These are phyloP conservation scores for Aureoboletus auriporus DNA, from an alignment of 768 basidiomycete genomes.

Conservation along the genomic window DNA sequence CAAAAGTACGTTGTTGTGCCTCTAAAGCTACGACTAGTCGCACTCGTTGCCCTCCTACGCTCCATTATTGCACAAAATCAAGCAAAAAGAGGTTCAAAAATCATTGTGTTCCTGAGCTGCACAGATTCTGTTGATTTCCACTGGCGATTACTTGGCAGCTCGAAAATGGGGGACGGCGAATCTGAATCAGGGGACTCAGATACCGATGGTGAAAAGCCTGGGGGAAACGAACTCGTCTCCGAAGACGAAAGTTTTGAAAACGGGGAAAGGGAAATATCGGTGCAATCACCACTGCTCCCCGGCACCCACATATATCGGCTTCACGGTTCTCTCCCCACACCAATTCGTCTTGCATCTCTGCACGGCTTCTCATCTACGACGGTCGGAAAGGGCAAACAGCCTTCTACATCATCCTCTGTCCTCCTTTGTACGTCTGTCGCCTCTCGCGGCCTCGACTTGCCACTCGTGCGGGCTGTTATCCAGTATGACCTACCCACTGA, in stretches of 20 bases:
- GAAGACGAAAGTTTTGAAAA: slow-evolving; percentile 24
- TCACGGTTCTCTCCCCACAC: slow-evolving; percentile 87
- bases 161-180: slow-evolving; percentile 54
- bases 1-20: slow-evolving; percentile 91
- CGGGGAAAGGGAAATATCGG: slow-evolving; percentile 44
- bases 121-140: slow-evolving; percentile 98
- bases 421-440: slow-evolving; percentile 96
- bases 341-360: slow-evolving; percentile 77
- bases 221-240: slow-evolving; percentile 21
- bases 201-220: slow-evolving; percentile 22
- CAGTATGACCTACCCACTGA: slow-evolving; percentile 98
- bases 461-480: slow-evolving; percentile 88
- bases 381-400: slow-evolving; percentile 27
- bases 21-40: slow-evolving; percentile 90
- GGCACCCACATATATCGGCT: slow-evolving; percentile 79
- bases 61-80: slow-evolving; percentile 65
- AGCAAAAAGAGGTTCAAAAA: slow-evolving; percentile 53
- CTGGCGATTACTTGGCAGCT: slow-evolving; percentile 76
- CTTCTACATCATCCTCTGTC: slow-evolving; percentile 52
- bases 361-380: slow-evolving; percentile 63
- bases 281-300: slow-evolving; percentile 74
- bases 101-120: slow-evolving; percentile 95
- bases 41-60: slow-evolving; percentile 82
- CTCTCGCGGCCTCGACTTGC: slow-evolving; percentile 95
- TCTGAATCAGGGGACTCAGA: slow-evolving; percentile 22